Base-by-base conservation (phyloP, 176 grass and related monocot genomes). In the Carex myosuroides region DNA sequence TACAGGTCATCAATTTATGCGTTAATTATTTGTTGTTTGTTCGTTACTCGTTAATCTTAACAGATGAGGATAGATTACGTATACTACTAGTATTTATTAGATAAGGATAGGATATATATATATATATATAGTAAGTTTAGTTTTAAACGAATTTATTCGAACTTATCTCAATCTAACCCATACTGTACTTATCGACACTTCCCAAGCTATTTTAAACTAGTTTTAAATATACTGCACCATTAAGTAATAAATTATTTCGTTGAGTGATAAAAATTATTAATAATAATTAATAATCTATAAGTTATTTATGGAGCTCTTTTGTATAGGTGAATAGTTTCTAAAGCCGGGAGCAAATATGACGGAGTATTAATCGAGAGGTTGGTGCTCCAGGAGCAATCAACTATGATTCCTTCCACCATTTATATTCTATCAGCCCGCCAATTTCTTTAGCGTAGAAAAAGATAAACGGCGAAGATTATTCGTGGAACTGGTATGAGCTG, bases 381-480 rank as follows among this genome's bases (percentile, higher is more conserved):
- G 18, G 80, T 83, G 60, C 60, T 17, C 81, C 62, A 32, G 10
- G 79, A 41, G 39, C 55, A 64, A 2, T 16, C 32, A 64, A 48
- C 13, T 10, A 48, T 61, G 8, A 2, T 46, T 16, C 9, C 37
- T 56, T 79, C 22, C 29, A 18, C 58, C 79, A 14, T 37, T 79
- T 62, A 33, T 60, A 22, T 81, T 62, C 55, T 67, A 46, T 83
- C 12, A 65, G 57, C 61, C 61, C 35, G 57, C 61, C 80, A 65
- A 54, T 32, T 62, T 68, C 60, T 1, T 83, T 69, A 33, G 10
- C 35, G 3, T 13, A 52, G n/a, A 68, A 83, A 68, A 55, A 2
- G 1, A 54, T 68, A 17, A 54, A 69, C 60, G 81, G 41, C 8
- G 3, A 4, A 1, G 62, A 69, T 67, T 39, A 10, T 55, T 53